Conservation (phyloP, 2,329 filamentous ascomycete species). For the Triangularia verruculosa region DNA sequence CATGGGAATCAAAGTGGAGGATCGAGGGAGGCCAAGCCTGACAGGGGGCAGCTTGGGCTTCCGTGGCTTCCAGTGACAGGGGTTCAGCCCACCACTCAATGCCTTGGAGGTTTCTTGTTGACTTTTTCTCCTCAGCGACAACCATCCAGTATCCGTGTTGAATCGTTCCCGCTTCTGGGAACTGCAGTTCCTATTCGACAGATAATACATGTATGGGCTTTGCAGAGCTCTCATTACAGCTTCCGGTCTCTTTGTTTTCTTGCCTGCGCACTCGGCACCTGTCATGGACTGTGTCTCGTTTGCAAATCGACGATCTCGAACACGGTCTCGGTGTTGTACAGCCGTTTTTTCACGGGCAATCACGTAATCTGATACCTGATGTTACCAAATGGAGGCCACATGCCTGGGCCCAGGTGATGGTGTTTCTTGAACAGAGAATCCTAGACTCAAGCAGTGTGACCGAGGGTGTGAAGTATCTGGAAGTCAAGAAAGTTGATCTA, state of each 20-base stretch:
- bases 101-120: neutral
- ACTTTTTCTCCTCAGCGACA: neutral
- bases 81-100: neutral
- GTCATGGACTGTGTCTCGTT: neutral
- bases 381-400: constrained; percentile 20
- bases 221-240: neutral
- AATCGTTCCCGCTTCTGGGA: neutral
- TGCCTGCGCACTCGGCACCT: neutral
- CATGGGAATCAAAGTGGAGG: neutral
- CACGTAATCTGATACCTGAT: constrained; percentile 25
- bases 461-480: neutral
- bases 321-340: neutral
- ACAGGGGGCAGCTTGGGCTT: constrained; percentile 2
- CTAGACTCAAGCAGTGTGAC: constrained; percentile 6
- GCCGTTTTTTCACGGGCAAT: constrained; percentile 1
- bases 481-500: neutral
- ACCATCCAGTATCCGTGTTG: neutral
- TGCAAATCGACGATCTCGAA: neutral
- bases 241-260: neutral
- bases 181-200: constrained; percentile 19
- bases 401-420: constrained; percentile 23
- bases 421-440: neutral
- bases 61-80: neutral
- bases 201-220: neutral
- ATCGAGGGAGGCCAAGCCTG: constrained; percentile 1